Conservation (phyloP, 257 asterid genomes). For the Orobanche coerulescens region DNA sequence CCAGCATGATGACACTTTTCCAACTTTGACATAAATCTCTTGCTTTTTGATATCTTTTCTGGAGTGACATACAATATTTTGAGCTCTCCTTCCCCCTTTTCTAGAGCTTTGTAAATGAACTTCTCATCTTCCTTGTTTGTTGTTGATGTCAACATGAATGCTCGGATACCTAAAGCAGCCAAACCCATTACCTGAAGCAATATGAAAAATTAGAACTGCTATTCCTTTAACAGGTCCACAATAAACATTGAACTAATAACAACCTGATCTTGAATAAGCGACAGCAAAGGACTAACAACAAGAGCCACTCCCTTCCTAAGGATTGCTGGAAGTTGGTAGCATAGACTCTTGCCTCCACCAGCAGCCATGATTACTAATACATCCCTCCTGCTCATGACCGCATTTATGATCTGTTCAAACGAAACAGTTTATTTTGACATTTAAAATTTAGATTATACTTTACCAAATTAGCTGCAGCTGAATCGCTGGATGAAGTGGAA, state of each 20-base stretch:
- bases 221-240: constrained; percentile 1
- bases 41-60: constrained; percentile 95
- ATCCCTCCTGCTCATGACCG: constrained; percentile 79
- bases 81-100: constrained; percentile 84
- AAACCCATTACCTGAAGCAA: constrained; percentile 81
- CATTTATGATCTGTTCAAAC: constrained; percentile 63
- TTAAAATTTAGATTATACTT: neutral
- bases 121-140: constrained; percentile 81
- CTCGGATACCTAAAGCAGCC: constrained; percentile 81
- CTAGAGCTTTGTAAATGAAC: constrained; percentile 83
- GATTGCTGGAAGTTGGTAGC: constrained; percentile 96
- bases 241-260: neutral
- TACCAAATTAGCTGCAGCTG: constrained; percentile 1
- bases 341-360: constrained; percentile 97
- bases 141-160: constrained; percentile 78
- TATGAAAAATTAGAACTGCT: constrained; percentile 19
- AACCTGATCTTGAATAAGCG: constrained; percentile 98
- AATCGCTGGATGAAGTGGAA: neutral
- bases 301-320: constrained; percentile 77
- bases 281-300: constrained; percentile 89
- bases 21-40: constrained; percentile 93
- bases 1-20: constrained; percentile 93
- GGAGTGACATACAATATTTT: constrained; percentile 89
- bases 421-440: neutral
- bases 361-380: constrained; percentile 98